These are phyloP conservation scores for Rhinocladiella mackenziei DNA, from an alignment of 2,329 filamentous ascomycete genomes.

Conservation along the genomic window DNA sequence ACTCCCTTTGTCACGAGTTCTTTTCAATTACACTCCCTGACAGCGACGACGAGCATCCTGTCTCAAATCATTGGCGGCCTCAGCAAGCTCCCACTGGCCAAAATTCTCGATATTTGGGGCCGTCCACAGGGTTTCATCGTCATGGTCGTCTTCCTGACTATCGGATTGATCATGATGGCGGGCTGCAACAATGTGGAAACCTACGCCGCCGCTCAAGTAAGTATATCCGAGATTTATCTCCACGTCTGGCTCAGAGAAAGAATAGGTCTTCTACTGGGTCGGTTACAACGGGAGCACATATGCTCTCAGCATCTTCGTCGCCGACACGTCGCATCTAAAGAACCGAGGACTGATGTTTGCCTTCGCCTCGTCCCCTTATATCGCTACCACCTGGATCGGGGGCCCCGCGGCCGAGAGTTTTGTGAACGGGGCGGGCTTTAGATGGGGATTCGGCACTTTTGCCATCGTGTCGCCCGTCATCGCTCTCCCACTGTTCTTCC, in stretches of 20 bases:
- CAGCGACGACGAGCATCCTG: conserved; percentile 51
- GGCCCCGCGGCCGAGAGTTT: conserved; percentile 21
- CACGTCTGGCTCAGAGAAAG: too few species aligned
- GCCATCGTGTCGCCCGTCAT: conserved; percentile 22
- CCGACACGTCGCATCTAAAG: conserved; percentile 34
- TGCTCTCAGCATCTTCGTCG: conserved; percentile 29
- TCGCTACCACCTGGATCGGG: conserved; percentile 22
- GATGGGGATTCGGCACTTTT: conserved; percentile 30
- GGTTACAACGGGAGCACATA: conserved; percentile 30
- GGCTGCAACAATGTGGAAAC: conserved; percentile 55
- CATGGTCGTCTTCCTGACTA: conserved; percentile 41
- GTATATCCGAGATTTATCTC: too few species aligned
- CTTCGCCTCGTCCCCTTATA: conserved; percentile 34
- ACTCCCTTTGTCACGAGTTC: conserved; percentile 49
- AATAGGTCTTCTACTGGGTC: conserved; percentile 47
- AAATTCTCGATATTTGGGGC: conserved; percentile 59
- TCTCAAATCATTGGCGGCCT: conserved; percentile 53
- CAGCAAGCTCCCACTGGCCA: conserved; percentile 56
- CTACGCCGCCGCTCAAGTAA: conserved; percentile 58
- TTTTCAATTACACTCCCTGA: conserved; percentile 51
- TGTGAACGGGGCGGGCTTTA: conserved; percentile 25
- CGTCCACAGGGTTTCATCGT: conserved; percentile 53
- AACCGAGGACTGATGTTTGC: conserved; percentile 20
- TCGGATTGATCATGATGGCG: conserved; percentile 57
- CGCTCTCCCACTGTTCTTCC: conserved; percentile 33